Base-by-base conservation (phyloP, 805 yeast genomes). In the Candida maris region DNA sequence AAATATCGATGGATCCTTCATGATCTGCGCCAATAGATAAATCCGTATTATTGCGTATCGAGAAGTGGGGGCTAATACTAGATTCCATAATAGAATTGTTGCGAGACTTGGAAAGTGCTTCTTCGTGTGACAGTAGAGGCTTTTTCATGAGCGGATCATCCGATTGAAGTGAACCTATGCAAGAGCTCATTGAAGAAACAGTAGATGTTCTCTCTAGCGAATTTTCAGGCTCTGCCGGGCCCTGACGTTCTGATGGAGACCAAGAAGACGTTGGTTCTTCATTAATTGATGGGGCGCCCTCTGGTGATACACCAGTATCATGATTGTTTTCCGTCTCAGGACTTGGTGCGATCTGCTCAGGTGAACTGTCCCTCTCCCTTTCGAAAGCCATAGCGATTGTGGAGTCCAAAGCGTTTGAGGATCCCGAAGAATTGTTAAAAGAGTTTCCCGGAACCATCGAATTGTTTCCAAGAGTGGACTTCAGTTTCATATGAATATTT, bases 341-440 rank as follows among this genome's bases (percentile, higher is more conserved):
- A 22, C 24, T 22, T 22, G 10, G 9, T 22, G 10, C 21, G 14
- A 13, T 10, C 6, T 28, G 12, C 8, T 17, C 21, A 7, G 10
- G 21, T 9, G 9, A 9, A 12, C 24, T 22, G 12, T 9, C 9
- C 21, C 21, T 10, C 16, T 42, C 47, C 19, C 30, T n/a, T 13
- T 38, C 30, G 10, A 46, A 30, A 1, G 57, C 54, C 21, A 45
- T 44, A 5, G 49, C 51, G 18, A 52, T 35, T 6, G 57, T 42
- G 5, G 44, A 43, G 37, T 52, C 57, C 21, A 52, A 41, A 2
- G 52, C 57, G 32, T 49, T 49, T 6, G 51, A 41, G 2, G 50
- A 38, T 13, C 34, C 13, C 3, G 46, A 38, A 2, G 35, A 39
- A 15, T 37, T 42, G 13, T 37, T 40, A 19, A 37, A 41, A 14